phyloP scores from a whole-genome alignment of 2,329 filamentous ascomycete genomes.

The Leptographium galeiforme region DNA sequence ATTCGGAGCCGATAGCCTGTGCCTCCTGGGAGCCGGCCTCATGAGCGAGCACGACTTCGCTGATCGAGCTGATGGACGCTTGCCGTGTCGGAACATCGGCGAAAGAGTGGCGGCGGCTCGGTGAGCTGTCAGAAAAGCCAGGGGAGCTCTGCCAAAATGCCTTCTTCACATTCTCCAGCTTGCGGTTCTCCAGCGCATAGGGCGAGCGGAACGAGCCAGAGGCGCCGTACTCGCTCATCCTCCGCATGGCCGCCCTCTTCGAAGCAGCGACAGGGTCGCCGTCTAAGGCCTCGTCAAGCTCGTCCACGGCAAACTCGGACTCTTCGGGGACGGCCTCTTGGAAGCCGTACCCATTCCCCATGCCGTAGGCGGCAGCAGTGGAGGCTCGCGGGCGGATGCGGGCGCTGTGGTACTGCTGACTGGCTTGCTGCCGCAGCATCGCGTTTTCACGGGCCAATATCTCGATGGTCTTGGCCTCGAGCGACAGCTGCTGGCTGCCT shows the following conservation, averaged over 20 bases:
- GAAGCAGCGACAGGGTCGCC: slow-evolving; percentile 27
- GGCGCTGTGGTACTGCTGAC: slow-evolving; percentile 37
- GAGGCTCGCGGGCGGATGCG: slow-evolving; percentile 45
- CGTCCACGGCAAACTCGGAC: slow-evolving; percentile 60
- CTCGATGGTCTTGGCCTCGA: slow-evolving; percentile 50
- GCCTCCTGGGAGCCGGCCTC: slow-evolving; percentile 32
- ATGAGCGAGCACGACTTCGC: slow-evolving; percentile 34
- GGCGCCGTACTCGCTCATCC: slow-evolving; percentile 41
- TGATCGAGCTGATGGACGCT: slow-evolving; percentile 47
- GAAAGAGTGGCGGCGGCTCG: slow-evolving; percentile 71
- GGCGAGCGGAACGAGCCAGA: slow-evolving; percentile 31
- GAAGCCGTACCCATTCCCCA: slow-evolving; percentile 45
- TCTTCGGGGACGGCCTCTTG: slow-evolving; percentile 49
- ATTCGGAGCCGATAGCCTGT: slow-evolving; percentile 27
- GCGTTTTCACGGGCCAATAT: slow-evolving; percentile 49
- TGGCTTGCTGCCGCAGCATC: slow-evolving; percentile 41
- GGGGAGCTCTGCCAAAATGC: slow-evolving; percentile 59
- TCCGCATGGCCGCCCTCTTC: slow-evolving; percentile 32
- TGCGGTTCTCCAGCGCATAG: slow-evolving; percentile 44
- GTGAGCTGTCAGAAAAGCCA: slow-evolving; percentile 55
- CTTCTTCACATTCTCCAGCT: slow-evolving; percentile 52
- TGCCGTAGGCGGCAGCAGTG: slow-evolving; percentile 36
- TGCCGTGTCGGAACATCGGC: slow-evolving; percentile 53
- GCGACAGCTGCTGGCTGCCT: slow-evolving; percentile 34
- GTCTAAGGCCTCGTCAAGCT: slow-evolving; percentile 51